A percentile compares a stretch with the other conserved stretches of the same genome.
Conservation (phyloP, 2,329 filamentous ascomycete genomes). For the Ophiostoma montium region DNA sequence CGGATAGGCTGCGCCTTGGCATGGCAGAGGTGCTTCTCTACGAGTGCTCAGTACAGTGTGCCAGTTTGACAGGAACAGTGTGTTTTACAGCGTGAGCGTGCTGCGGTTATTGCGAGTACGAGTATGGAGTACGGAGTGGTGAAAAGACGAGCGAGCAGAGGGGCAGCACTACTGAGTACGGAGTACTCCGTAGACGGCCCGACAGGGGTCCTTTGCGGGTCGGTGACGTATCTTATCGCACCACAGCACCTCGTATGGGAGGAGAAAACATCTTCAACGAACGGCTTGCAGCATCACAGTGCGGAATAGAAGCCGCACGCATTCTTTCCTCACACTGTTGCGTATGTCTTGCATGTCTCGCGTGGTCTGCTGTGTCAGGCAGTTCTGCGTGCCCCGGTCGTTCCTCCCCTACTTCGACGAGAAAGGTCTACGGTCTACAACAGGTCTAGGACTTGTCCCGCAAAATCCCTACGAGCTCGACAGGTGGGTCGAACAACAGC, state of each 20-base stretch:
- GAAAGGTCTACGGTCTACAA: neutral
- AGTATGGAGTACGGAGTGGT: too few relatives aligned
- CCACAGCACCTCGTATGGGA: neutral
- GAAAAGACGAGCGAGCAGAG: neutral
- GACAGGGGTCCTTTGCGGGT: slow-evolving; percentile 3
- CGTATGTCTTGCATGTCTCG: neutral
- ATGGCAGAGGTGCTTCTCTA: too few relatives aligned
- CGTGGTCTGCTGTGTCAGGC: neutral
- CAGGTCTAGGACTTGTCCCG: slow-evolving; percentile 1
- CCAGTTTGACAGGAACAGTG: neutral
- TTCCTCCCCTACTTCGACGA: neutral
- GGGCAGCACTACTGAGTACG: too few relatives aligned
- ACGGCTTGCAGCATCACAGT: neutral
- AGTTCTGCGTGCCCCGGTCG: neutral
- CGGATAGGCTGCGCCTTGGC: neutral
- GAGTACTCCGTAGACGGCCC: too few relatives aligned
- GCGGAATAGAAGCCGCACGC: neutral
- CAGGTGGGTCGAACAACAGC: neutral
- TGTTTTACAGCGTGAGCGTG: slow-evolving; percentile 1
- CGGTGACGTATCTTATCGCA: slow-evolving; percentile 7
- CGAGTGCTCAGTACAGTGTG: neutral
- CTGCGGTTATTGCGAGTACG: neutral
- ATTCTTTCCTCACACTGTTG: neutral
- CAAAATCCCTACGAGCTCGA: neutral
- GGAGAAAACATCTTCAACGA: neutral